Evolutionary conservation across 805 yeast species (phyloP), one percentile per base, ranked within the genome.

Genomic region (Starmera pachycereana): DNA sequence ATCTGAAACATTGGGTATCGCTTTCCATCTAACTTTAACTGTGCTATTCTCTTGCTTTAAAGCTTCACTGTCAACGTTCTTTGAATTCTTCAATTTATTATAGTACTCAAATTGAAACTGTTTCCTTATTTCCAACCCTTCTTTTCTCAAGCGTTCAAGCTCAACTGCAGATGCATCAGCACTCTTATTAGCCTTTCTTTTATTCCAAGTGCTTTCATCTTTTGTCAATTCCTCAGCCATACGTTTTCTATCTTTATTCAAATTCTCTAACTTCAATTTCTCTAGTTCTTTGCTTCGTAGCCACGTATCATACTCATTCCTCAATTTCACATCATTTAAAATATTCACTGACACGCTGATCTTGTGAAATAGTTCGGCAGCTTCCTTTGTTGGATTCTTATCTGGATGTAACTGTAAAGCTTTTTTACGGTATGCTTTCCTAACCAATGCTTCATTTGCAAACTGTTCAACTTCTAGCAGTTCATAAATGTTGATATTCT

Each of bases 321-420:
- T 81, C 66, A 86, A 85, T 51, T 82, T 78, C 12, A 76, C 66
- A 57, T 87, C 96, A 13, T 82, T 74, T 45, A 90, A 69, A 12
- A 89, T 69, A 61, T 86, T 96, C 58, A 92, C 71, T 1, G 97
- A 94, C 43, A 76, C 74, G 1, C 90, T 78, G 51, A 87, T 72
- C 54, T 81, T 90, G 63, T 89, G 90, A 64, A 89, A 89, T 64
- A 80, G 85, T 54, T 85, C 95, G 31, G 90, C 92, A 9, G 96
- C 96, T 57, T 87, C 96, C 33, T 78, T 81, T 10, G 80, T 69
- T 41, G 85, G 76, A 54, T 78, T 78, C 66, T 83, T 83, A 64
- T 83, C 94, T 42, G 94, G 94, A 59, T 83, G 94, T 62, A 71
- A 79, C 48, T 78, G 76, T 50, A 83, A 67, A 13, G 94, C 94